These are phyloP conservation scores for Xerocomellus dryophilus DNA, from an alignment of 768 basidiomycete species.

Conservation along the genomic window DNA sequence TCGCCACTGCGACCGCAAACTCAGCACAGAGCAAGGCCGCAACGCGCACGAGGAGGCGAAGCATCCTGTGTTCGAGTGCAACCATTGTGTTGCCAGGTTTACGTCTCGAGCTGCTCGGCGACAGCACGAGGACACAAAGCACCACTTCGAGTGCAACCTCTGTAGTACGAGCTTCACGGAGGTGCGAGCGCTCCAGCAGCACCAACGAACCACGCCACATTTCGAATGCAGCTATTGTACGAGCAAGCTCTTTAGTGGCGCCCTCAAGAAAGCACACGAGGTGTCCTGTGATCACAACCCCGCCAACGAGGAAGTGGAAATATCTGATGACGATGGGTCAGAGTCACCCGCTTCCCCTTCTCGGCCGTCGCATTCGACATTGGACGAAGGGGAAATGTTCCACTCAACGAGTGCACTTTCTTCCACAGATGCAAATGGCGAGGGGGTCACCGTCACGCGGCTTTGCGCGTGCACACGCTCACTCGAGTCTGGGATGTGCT, in stretches of 20 bases:
- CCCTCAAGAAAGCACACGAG: slow-evolving; percentile 4
- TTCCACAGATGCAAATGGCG: background rate
- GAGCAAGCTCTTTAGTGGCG: background rate
- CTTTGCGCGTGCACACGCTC: background rate
- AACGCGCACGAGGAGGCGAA: slow-evolving; percentile 10
- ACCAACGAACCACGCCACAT: background rate
- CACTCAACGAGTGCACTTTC: background rate
- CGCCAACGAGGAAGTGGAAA: background rate
- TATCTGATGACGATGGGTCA: background rate
- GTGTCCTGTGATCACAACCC: slow-evolving; percentile 4
- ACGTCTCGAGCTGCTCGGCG: background rate
- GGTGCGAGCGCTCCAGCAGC: background rate
- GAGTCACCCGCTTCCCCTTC: background rate
- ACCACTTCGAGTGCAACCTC: background rate
- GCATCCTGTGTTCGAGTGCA: slow-evolving; percentile 11
- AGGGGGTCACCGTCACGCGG: background rate
- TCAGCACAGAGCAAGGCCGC: slow-evolving; percentile 1
- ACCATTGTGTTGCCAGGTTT: slow-evolving; percentile 8
- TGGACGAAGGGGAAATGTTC: slow-evolving; percentile 9
- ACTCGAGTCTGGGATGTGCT: background rate
- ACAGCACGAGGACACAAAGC: slow-evolving; percentile 12
- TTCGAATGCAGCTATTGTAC: slow-evolving; percentile 9
- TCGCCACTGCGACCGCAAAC: slow-evolving; percentile 5
- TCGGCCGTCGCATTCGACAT: slow-evolving; percentile 1
- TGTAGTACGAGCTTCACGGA: background rate